Base-by-base conservation (phyloP, 164 flowering plant genomes). In the Macadamia integrifolia region DNA sequence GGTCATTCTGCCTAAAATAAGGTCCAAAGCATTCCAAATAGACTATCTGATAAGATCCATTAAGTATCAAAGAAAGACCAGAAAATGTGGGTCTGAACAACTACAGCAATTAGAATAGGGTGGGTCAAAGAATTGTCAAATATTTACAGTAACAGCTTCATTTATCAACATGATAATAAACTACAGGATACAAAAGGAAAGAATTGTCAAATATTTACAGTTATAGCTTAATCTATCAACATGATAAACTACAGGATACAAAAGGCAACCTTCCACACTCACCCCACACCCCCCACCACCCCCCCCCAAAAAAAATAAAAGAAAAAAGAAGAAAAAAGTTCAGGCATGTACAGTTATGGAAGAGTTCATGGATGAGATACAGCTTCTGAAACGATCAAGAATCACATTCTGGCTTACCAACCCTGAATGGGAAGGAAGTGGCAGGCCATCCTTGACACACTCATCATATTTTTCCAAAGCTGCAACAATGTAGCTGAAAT, bases 371-470 rank as follows among this genome's bases (percentile, higher is more conserved):
- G 86, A 74, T 6, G 86, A 74, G 8, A 87, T 80, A 64, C 98
- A 91, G 58, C 79, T 83, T 73, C 82, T 94, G 74, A 91, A 73
- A 67, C 85, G 88, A 53, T 83, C 76, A 50, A 87, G 71, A 66
- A 91, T 79, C 28, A 68, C 75, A 30, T 84, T 88, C 3, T 75
- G 69, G 71, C 69, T 79, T 1, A 79, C 79, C 1, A 90, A 65
- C 49, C 86, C 72, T 15, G 84, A 74, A 74, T 86, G 94, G 28
- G 80, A 73, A 40, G 85, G 75, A 9, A 91, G 79, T 23, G 97
- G 96, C 15, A 83, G 88, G 52, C 94, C 97, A 23, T 90, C 93
- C 74, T 83, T 92, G 9, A 84, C 85, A 66, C 96, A 86, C 68
- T 84, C 91, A 30, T 92, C 95, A 59, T 81, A 87, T 72, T 85